Evolutionary conservation across 805 yeast species (phyloP), one percentile per base, ranked within the genome.

Genomic region (Zygosaccharomyces kombuchaensis): DNA sequence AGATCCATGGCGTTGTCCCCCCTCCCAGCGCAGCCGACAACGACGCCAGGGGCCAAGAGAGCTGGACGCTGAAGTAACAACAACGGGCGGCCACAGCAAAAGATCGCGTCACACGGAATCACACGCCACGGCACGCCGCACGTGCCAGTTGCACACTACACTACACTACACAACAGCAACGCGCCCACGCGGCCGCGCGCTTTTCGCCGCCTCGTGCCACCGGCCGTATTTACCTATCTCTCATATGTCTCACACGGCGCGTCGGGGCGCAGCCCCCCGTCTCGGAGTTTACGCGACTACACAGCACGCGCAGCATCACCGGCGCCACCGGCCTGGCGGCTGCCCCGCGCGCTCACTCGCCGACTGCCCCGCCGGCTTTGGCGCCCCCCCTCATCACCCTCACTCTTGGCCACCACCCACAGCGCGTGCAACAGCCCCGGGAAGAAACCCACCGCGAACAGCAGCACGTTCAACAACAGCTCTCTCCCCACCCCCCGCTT

Each of bases 361-460:
- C 47, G 44, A 3, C 35, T 36, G 10, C 49, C 51, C 49, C 51
- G 29, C 53, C 51, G 16, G 45, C 47, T 21, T 62, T 3, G 21
- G 3, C 21, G 5, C 21, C 21, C 21, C 21, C 21, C n/a, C n/a
- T n/a, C n/a, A n/a, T n/a, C n/a, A n/a, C n/a, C n/a, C n/a, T 62
- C 32, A 62, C 64, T 46, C 63, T 27, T 21, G 4, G 41, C 34
- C 45, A 84, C 82, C 47, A 84, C 76, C 61, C 81, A 84, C 65
- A 82, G 73, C 4, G 85, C 73, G 62, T 84, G 91, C 36, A 84
- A 63, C 41, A 83, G 67, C 2, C 89, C 89, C 0, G 91, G 91
- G 46, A 84, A 65, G 61, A 76, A 80, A 2, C 89, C 87, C 26
- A 84, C 65, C 7, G 81, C 41, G 52, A 81, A 79, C 34, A 84